phyloP scores from a whole-genome alignment of 2,329 filamentous ascomycete genomes.

The Pseudogymnoascus sp. region DNA sequence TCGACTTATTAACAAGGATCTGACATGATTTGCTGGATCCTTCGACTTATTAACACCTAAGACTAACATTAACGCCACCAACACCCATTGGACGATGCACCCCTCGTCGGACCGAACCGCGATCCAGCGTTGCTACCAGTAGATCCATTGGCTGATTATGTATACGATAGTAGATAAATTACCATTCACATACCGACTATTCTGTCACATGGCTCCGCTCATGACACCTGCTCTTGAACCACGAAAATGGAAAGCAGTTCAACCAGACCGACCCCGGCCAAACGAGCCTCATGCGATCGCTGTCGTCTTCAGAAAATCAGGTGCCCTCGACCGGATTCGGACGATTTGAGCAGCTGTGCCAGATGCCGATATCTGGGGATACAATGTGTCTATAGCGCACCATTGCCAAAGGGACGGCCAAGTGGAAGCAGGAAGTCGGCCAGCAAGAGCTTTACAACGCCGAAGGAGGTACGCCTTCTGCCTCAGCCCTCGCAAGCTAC shows the following conservation, averaged over 20 bases:
- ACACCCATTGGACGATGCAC: not conserved
- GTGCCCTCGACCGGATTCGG: constrained; percentile 8
- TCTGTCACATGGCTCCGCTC: constrained; percentile 9
- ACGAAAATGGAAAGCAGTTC: constrained; percentile 10
- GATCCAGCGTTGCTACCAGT: constrained; percentile 2
- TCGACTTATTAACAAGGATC: not conserved
- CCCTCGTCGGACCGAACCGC: constrained; percentile 1
- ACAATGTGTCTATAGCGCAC: constrained; percentile 10
- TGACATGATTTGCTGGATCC: not conserved
- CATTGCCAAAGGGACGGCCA: constrained; percentile 11
- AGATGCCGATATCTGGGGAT: constrained; percentile 11
- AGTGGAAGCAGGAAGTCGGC: constrained; percentile 10
- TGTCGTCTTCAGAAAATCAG: constrained; percentile 10
- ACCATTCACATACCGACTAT: constrained; percentile 11
- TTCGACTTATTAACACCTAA: constrained; percentile 1
- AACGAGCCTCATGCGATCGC: constrained; percentile 11
- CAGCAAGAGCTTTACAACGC: constrained; percentile 6
- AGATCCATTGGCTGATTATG: constrained; percentile 5
- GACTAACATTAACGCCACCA: not conserved
- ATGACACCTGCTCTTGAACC: not conserved
- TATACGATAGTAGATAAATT: constrained; percentile 9
- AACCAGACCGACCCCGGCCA: constrained; percentile 9
- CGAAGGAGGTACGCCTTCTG: constrained; percentile 9
- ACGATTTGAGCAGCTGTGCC: constrained; percentile 9
- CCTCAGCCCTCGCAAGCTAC: constrained; percentile 10